Base-by-base conservation (phyloP, 352 stramenopile species). In the Phytophthora capsici region DNA sequence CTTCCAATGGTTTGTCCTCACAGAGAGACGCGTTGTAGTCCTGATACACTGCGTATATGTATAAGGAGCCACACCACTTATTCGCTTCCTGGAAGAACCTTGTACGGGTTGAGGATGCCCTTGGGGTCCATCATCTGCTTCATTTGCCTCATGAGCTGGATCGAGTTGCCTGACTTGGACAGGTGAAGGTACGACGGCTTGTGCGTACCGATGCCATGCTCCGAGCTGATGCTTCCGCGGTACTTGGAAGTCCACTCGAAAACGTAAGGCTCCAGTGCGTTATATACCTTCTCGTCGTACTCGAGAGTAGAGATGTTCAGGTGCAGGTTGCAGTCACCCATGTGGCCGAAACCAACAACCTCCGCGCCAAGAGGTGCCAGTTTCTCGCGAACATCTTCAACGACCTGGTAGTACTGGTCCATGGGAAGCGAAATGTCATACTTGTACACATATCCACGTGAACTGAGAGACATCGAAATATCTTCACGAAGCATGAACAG, bases 271-370 rank as follows among this genome's bases (percentile, higher is more conserved):
- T 94, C 86, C 22, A 94, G 66, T 1, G 75, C 80, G 41, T 82
- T 69, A 51, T 86, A 82, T 2, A 94, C 83, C 23, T 82, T 69
- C 7, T 89, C 78, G 60, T 92, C 75, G 63, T 91, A 89, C 49
- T 76, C 56, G 8, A 76, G 69, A 22, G 86, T 92, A 43, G 82
- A 92, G 47, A 99, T 86, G 79, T 99, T 99, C 6, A 99, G 76
- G 69, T 99, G 97, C 8, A 99, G 74, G 73, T 99, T 99, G 40
- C 91, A 93, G 77, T 99, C 97, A 45, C 95, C 93, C 34, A 99
- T 70, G 71, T 99, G 97, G 26, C 97, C 96, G 69, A 96, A 99
- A 40, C 86, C 91, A 14, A 96, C 78, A 34, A 95, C 83, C 10
- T 85, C 53, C 30, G 76, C 79, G 13, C 78, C 76, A 2, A 89